Evolutionary conservation across 768 basidiomycete genomes (phyloP).

Genomic region (Phlebiopsis flavidoalba): DNA sequence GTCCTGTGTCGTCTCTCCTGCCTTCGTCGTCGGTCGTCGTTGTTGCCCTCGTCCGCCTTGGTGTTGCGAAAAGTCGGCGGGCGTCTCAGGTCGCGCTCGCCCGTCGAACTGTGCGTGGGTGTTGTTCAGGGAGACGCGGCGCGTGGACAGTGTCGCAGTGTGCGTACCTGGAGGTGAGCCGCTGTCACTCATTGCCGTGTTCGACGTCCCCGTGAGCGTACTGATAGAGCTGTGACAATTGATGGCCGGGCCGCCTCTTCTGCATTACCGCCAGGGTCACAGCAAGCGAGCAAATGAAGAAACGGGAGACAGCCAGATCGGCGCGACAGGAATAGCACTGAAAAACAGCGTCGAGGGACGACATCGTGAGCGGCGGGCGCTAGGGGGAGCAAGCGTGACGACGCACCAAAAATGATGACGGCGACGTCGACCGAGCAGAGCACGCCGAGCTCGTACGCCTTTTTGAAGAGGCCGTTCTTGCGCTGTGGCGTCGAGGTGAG

Average conservation of each 20-base stretch:
- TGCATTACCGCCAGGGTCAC: constrained; percentile 20
- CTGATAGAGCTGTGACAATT: constrained; percentile 77
- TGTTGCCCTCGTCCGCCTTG: constrained; percentile 23
- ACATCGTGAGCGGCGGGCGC: background rate
- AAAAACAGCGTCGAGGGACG: background rate
- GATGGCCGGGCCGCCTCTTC: constrained; percentile 77
- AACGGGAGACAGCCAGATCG: too few species aligned
- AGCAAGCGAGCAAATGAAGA: background rate
- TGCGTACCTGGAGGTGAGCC: constrained; percentile 54
- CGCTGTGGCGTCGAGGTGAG: constrained; percentile 43
- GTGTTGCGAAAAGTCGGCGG: constrained; percentile 43
- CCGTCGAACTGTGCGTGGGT: constrained; percentile 45
- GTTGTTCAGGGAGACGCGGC: too few species aligned
- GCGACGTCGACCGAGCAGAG: constrained; percentile 86
- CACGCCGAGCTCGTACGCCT: constrained; percentile 87
- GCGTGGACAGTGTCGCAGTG: constrained; percentile 2
- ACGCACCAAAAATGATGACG: constrained; percentile 77
- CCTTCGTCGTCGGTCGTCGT: constrained; percentile 34
- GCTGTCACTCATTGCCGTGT: constrained; percentile 63
- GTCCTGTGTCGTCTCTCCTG: constrained; percentile 31
- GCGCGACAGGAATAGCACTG: background rate
- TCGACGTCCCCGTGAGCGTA: constrained; percentile 71
- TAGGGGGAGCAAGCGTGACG: background rate
- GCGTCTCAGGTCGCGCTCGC: constrained; percentile 45
- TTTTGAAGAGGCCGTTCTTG: constrained; percentile 89